A percentile compares a stretch with the other conserved stretches of the same genome.
phyloP scores from a whole-genome alignment of 257 asterid species.

The Nicotiana tabacum region DNA sequence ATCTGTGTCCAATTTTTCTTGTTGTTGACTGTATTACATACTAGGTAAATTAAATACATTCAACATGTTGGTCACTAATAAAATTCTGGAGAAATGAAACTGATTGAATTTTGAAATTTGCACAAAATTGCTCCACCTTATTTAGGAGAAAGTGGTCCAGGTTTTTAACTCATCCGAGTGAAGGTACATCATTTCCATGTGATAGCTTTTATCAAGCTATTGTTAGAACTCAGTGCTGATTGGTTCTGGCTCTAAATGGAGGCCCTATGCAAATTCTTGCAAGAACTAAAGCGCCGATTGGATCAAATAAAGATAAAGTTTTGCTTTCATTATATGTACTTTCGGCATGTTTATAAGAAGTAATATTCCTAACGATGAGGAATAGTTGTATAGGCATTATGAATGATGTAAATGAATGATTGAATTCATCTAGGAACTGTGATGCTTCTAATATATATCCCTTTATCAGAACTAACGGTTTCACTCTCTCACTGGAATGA shows the following conservation, averaged over 20 bases:
- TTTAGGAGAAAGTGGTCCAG: neutral
- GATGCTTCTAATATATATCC: conserved; percentile 18
- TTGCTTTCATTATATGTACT: conserved; percentile 50
- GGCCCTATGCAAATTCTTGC: neutral
- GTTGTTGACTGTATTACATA: neutral
- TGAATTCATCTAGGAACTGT: neutral
- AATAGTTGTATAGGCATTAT: neutral
- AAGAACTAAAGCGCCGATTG: neutral
- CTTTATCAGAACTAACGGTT: conserved; percentile 8
- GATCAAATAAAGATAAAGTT: conserved; percentile 20
- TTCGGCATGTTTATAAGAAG: neutral
- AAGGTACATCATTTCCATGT: neutral
- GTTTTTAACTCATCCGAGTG: neutral
- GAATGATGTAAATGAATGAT: conserved; percentile 5
- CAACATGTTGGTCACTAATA: neutral
- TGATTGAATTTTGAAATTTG: neutral
- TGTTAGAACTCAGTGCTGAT: neutral
- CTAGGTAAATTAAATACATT: neutral
- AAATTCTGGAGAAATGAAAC: neutral
- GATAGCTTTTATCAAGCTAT: neutral
- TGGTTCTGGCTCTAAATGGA: conserved; percentile 18
- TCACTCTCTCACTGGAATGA: conserved; percentile 21
- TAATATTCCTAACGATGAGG: neutral
- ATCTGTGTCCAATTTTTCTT: neutral
- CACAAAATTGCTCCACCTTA: neutral